Evolutionary conservation across 306 rosid genomes (phyloP), one percentile per base, ranked within the genome.

Genomic region (Dalbergia oliveri): DNA sequence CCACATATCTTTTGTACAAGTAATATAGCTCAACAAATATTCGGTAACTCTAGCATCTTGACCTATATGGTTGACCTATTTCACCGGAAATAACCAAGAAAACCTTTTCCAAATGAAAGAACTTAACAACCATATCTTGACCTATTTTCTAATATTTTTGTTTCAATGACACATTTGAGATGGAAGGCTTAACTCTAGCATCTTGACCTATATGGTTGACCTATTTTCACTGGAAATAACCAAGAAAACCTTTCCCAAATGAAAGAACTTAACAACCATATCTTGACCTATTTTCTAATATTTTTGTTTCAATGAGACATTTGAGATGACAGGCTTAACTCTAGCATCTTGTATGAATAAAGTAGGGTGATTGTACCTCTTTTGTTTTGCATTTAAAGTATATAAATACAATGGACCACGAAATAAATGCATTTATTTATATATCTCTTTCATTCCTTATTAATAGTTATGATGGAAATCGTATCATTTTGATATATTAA

Each of bases 21-120:
- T 26, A 26, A 45, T 45, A 2, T 12, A 45, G 11, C 11, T 8
- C 35, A 13, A 3, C 31, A 21, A 2, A 13, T 13, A 21, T 21
- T 44, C 8, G n/a, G 69, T 31, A 68, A 43, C 60, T 68, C 47
- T 39, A 39, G 23, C 47, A n/a, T 18, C 59, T 69, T 79, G 63
- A 26, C 31, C 31, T 26, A 37, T 37, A 37, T 4, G 0, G 41
- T 6, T 37, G 7, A 37, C 41, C 41, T 37, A 4, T 37, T 37
- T n/a, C 26, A 45, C 53, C 6, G n/a, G 18, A 43, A 58, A 59
- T 59, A 14, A 58, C 35, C 37, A 41, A 44, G 44, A 9, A 74
- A 74, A 41, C 4, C 58, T 59, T 43, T 0, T 23, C 6, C 58
- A 43, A 4, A 23, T 23, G 21, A 61, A 75, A 62, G 19, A 75